Percentiles rank a stretch among this genome's conserved stretches.
These are phyloP conservation scores for Yamadazyma sp. DNA, from an alignment of 1,139 yeast species.

Conservation along the genomic window DNA sequence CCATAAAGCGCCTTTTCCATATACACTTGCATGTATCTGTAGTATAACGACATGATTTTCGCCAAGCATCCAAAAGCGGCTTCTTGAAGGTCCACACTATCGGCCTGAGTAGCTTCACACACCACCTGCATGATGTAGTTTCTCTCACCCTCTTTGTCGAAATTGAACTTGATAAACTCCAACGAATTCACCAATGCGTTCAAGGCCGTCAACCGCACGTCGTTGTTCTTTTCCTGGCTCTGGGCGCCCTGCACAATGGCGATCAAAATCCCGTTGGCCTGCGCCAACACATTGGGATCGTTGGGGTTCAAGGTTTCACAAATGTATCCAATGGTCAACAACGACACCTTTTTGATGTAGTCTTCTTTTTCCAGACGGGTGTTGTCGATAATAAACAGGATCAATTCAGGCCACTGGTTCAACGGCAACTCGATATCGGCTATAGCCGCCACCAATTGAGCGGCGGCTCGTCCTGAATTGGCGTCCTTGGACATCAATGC, in stretches of 20 bases:
- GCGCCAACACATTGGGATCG: slow-evolving; percentile 75
- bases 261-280: slow-evolving; percentile 88
- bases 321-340: slow-evolving; percentile 89
- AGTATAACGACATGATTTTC: slow-evolving; percentile 86
- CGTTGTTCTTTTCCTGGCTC: slow-evolving; percentile 67
- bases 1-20: slow-evolving; percentile 97
- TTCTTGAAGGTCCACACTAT: slow-evolving; percentile 79
- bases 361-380: slow-evolving; percentile 78
- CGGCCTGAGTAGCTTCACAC: slow-evolving; percentile 95
- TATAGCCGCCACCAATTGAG: slow-evolving; percentile 93
- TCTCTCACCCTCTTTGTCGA: slow-evolving; percentile 91
- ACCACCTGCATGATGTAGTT: slow-evolving; percentile 98
- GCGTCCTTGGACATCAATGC: slow-evolving; percentile 68
- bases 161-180: slow-evolving; percentile 84
- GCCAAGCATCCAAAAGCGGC: slow-evolving; percentile 96
- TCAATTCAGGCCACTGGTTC: slow-evolving; percentile 84
- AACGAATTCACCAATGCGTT: slow-evolving; percentile 89
- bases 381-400: slow-evolving; percentile 78
- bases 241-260: slow-evolving; percentile 98
- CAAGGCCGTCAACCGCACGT: slow-evolving; percentile 85
- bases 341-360: slow-evolving; percentile 79
- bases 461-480: slow-evolving; percentile 84
- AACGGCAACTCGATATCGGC: slow-evolving; percentile 93
- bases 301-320: slow-evolving; percentile 92
- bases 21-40: slow-evolving; percentile 84